A percentile compares a stretch with the other conserved stretches of the same genome.
phyloP scores from a whole-genome alignment of 225 moss, liverwort and hornwort species.

The Bryum argenteum region DNA sequence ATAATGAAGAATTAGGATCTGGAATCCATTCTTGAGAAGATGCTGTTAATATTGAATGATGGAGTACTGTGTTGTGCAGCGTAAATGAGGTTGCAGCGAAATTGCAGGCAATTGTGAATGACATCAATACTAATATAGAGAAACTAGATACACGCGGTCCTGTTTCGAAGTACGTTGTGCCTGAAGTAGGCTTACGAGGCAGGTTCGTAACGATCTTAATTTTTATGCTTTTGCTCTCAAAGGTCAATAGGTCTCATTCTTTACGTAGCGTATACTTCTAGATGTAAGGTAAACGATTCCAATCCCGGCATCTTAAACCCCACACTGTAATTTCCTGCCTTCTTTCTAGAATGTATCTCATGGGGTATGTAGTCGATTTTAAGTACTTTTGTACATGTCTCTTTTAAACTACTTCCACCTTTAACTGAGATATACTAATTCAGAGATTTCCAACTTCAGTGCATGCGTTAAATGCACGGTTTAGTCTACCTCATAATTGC shows the following conservation, averaged over 20 bases:
- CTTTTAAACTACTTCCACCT: no score
- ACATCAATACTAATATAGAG: conserved; percentile 68
- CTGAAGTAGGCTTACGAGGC: conserved; percentile 57
- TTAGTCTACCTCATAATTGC: no score
- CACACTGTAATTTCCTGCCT: no score
- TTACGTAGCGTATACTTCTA: neutral
- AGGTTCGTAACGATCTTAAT: conserved; percentile 32
- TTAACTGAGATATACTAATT: no score
- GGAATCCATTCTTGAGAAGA: neutral
- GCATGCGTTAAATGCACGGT: no score
- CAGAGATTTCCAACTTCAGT: no score
- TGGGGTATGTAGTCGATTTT: no score
- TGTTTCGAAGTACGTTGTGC: conserved; percentile 70
- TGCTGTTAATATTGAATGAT: neutral
- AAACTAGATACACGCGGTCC: conserved; percentile 63
- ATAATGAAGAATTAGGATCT: neutral
- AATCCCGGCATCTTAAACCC: no score
- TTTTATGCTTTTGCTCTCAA: neutral
- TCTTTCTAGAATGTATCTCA: no score
- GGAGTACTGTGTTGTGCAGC: conserved; percentile 37
- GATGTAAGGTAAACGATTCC: neutral
- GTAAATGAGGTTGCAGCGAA: conserved; percentile 62
- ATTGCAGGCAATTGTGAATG: conserved; percentile 59
- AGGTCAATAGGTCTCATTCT: neutral
- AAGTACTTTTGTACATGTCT: no score